phyloP scores from a whole-genome alignment of 73 alveolate genomes.

The Tetrahymena malaccensis region DNA sequence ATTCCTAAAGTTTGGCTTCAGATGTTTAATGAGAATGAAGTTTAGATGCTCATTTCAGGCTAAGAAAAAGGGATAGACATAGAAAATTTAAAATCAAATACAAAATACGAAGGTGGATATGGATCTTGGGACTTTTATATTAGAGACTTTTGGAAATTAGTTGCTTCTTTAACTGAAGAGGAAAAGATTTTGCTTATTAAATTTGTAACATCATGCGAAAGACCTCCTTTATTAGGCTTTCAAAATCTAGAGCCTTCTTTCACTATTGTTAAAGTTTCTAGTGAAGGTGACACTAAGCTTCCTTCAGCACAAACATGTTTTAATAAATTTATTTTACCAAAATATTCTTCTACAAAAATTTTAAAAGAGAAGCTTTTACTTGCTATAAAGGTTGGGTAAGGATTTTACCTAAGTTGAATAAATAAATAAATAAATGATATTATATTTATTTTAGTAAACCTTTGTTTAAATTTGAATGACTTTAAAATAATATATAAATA shows the following conservation, averaged over 20 bases:
- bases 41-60: constrained; percentile 88
- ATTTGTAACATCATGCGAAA: constrained; percentile 87
- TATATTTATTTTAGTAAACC: not conserved
- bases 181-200: constrained; percentile 70
- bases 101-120: constrained; percentile 80
- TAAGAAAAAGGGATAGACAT: constrained; percentile 68
- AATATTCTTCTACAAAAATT: constrained; percentile 33
- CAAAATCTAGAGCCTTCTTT: constrained; percentile 65
- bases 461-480: too few species aligned
- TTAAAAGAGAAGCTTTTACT: constrained; percentile 47
- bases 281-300: constrained; percentile 51
- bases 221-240: constrained; percentile 92
- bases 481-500: too few species aligned
- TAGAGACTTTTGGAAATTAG: constrained; percentile 82
- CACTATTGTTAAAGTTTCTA: constrained; percentile 49
- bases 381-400: constrained; percentile 56
- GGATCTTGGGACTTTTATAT: constrained; percentile 49
- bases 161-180: constrained; percentile 70
- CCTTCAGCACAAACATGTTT: constrained; percentile 74
- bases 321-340: constrained; percentile 56
- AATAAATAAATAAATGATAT: not conserved
- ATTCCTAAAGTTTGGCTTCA: constrained; percentile 70
- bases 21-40: constrained; percentile 82
- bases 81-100: constrained; percentile 73
- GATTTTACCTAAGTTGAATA: constrained; percentile 57